Evolutionary conservation across 768 basidiomycete species (phyloP).

Genomic region (Pisolithus albus): DNA sequence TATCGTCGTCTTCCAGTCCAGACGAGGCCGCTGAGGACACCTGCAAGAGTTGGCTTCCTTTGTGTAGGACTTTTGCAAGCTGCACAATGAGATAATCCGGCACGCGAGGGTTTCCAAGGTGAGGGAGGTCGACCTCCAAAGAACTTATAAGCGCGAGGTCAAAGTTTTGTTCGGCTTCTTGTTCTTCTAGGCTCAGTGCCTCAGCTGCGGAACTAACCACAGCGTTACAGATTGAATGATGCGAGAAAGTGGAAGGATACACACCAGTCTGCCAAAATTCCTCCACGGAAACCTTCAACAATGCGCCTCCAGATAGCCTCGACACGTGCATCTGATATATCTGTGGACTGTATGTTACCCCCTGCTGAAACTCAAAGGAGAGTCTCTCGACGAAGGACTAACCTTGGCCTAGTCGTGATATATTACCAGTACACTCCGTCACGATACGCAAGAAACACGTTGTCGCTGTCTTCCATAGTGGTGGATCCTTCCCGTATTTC

Average conservation of each 20-base stretch:
- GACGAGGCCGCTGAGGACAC: not conserved
- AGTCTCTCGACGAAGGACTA: conserved; percentile 7
- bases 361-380: not conserved
- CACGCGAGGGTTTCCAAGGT: conserved; percentile 60
- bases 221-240: not conserved
- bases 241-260: conserved; percentile 16
- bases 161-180: conserved; percentile 78
- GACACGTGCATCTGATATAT: conserved; percentile 53
- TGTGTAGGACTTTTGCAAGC: conserved; percentile 64
- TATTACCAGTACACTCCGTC: conserved; percentile 52
- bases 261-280: conserved; percentile 80
- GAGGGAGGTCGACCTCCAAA: conserved; percentile 74
- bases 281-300: conserved; percentile 75
- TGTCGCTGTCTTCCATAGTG: conserved; percentile 95
- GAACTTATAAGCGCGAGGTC: conserved; percentile 74
- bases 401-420: conserved; percentile 49
- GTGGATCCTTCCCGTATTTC: conserved; percentile 78
- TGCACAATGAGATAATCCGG: conserved; percentile 65
- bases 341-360: conserved; percentile 24
- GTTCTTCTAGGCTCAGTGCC: conserved; percentile 51
- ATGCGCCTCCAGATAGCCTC: conserved; percentile 85
- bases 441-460: conserved; percentile 68
- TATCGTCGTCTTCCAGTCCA: conserved; percentile 9
- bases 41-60: conserved; percentile 62
- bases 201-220: conserved; percentile 48